Base-by-base conservation (phyloP, 129 eudicot genomes). In the Saposhnikovia divaricata region DNA sequence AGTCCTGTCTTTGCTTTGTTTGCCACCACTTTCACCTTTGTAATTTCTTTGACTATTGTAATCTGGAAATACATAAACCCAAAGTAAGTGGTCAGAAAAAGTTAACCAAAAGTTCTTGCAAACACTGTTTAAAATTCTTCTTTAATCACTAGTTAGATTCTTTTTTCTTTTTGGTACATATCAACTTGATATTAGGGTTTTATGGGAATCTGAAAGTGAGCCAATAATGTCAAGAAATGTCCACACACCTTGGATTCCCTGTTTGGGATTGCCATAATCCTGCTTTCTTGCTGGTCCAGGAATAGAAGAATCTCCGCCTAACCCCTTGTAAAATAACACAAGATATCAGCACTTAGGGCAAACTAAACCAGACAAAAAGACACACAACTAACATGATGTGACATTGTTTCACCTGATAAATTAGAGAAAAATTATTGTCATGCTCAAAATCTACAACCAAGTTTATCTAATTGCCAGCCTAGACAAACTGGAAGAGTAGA, bases 181-280 rank as follows among this genome's bases (percentile, higher is more conserved):
- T 61, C 34, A n/a, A 61, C 34, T n/a, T 9, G 34, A 61, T 3
- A 25, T 61, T 61, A 61, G 69, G 69, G 69, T 61, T 61, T 61
- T 61, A 61, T 61, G 69, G 28, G 34, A 61, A 61, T 61, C 34
- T 61, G 69, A 61, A 25, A 61, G 69, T 61, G 11, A 61, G 15
- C 37, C 34, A 61, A 61, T 61, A 61, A 74, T 23, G 9, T 11
- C 16, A 18, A n/a, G 77, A 45, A 45, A 27, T 50, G 37, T 76
- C 27, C 46, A 48, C 69, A 53, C 48, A 51, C 97, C 97, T 88
- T 85, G 72, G 81, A 76, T 51, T 75, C 83, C 83, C 48, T 87
- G 85, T 75, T 81, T 85, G 78, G 77, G 79, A 84, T 82, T 85
- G 82, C 87, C 90, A 76, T 86, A 81, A 44, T 87, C 90, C 4